These are phyloP conservation scores for Rehmannia glutinosa DNA, from an alignment of 257 asterid species.

Conservation along the genomic window DNA sequence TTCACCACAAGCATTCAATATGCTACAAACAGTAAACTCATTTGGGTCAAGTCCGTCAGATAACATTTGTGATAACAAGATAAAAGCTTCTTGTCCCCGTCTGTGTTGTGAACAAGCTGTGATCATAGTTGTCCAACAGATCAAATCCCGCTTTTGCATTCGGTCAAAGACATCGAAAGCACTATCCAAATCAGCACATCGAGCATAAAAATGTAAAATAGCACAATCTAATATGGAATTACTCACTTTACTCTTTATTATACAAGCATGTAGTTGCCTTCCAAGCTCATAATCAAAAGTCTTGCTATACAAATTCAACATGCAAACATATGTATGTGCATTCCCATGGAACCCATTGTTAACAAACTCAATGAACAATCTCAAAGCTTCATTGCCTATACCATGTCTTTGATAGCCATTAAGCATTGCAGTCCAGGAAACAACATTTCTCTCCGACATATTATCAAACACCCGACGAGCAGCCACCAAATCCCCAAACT, in stretches of 20 bases:
- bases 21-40: slow-evolving; percentile 72
- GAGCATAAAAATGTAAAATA: slow-evolving; percentile 60
- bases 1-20: slow-evolving; percentile 74
- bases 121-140: slow-evolving; percentile 87
- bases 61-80: slow-evolving; percentile 51
- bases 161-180: slow-evolving; percentile 54
- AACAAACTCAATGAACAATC: slow-evolving; percentile 49
- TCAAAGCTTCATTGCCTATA: slow-evolving; percentile 39
- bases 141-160: slow-evolving; percentile 54
- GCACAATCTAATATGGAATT: slow-evolving; percentile 62
- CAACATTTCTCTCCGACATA: slow-evolving; percentile 65
- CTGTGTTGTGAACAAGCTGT: slow-evolving; percentile 74
- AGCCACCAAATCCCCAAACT: slow-evolving; percentile 43
- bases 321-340: slow-evolving; percentile 68
- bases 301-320: slow-evolving; percentile 53
- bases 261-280: slow-evolving; percentile 64
- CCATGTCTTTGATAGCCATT: slow-evolving; percentile 73
- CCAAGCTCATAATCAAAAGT: slow-evolving; percentile 58
- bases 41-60: slow-evolving; percentile 63
- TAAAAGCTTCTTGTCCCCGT: slow-evolving; percentile 51
- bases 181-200: slow-evolving; percentile 55
- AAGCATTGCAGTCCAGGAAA: slow-evolving; percentile 96
- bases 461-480: slow-evolving; percentile 74
- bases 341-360: slow-evolving; percentile 46
- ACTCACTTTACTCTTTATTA: slow-evolving; percentile 48